Evolutionary conservation across 2,329 filamentous ascomycete genomes (phyloP).

Genomic region (Colletotrichum scovillei): DNA sequence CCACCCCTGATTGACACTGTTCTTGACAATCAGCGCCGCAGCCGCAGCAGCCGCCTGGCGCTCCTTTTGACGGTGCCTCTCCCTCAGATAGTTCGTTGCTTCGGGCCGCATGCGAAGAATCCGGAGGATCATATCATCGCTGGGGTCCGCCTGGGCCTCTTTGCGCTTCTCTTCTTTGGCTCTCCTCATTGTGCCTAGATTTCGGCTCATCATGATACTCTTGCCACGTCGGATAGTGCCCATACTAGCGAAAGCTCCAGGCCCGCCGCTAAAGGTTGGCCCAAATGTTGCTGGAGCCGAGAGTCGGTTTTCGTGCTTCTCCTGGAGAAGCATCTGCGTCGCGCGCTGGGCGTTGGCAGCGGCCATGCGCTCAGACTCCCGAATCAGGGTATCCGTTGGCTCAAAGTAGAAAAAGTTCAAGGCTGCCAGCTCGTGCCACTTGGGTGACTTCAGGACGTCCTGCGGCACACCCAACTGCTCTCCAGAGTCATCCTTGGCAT

Average conservation of each 20-base stretch:
- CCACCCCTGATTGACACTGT: constrained; percentile 78
- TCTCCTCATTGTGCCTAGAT: constrained; percentile 94
- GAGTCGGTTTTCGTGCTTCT: constrained; percentile 63
- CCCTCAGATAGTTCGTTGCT: constrained; percentile 86
- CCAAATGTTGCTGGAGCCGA: constrained; percentile 68
- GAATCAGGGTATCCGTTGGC: constrained; percentile 87
- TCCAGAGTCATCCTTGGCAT: constrained; percentile 86
- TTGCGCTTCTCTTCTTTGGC: constrained; percentile 96
- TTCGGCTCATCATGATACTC: constrained; percentile 94
- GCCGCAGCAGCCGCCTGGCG: constrained; percentile 89
- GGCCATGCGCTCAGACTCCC: constrained; percentile 96
- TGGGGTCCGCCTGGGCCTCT: constrained; percentile 95
- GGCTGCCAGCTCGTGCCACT: constrained; percentile 97
- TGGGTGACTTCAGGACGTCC: constrained; percentile 93
- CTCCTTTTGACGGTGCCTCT: constrained; percentile 93
- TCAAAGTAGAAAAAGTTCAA: constrained; percentile 99
- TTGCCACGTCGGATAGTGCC: constrained; percentile 74
- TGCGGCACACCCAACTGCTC: constrained; percentile 89
- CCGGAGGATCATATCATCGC: constrained; percentile 96
- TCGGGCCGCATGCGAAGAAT: constrained; percentile 96
- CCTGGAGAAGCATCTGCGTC: constrained; percentile 73
- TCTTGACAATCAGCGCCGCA: constrained; percentile 92
- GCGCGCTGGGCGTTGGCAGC: constrained; percentile 82
- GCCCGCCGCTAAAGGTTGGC: constrained; percentile 61
- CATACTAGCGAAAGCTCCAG: constrained; percentile 71